phyloP scores from a whole-genome alignment of 768 basidiomycete genomes.

The Pisolithus orientalis region DNA sequence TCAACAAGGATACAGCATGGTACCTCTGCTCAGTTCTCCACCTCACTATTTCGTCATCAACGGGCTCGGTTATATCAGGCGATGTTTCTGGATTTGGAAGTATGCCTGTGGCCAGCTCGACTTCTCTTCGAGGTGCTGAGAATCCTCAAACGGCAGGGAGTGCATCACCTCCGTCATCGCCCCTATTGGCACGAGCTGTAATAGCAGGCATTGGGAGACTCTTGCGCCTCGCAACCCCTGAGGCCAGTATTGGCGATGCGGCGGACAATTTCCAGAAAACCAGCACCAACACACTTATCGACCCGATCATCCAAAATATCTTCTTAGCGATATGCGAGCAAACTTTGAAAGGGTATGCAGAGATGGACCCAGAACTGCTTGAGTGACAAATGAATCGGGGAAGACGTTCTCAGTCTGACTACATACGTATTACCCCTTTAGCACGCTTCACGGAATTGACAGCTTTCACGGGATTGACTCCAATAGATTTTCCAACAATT shows the following conservation, averaged over 20 bases:
- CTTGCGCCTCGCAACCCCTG: slow-evolving; percentile 3
- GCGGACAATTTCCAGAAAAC: background rate
- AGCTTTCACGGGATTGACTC: too few species aligned
- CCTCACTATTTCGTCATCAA: slow-evolving; percentile 1
- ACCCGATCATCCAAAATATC: slow-evolving; percentile 20
- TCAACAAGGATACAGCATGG: slow-evolving; percentile 22
- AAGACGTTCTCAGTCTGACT: too few species aligned
- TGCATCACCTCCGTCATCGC: background rate
- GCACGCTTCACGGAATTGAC: too few species aligned
- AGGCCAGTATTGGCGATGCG: background rate
- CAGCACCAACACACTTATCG: slow-evolving; percentile 3
- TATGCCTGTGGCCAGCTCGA: background rate
- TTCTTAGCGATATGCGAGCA: slow-evolving; percentile 24
- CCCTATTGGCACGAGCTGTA: slow-evolving; percentile 11
- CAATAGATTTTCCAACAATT: too few species aligned
- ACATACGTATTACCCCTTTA: too few species aligned
- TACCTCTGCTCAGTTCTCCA: slow-evolving; percentile 21
- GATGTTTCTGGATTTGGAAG: background rate
- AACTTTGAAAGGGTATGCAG: slow-evolving; percentile 6
- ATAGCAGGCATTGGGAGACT: slow-evolving; percentile 20
- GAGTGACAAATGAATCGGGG: background rate
- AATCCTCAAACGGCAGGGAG: background rate
- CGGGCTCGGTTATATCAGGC: background rate
- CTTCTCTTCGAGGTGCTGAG: background rate
- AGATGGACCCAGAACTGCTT: background rate